phyloP scores from a whole-genome alignment of 257 asterid species.

The Solanum pimpinellifolium region DNA sequence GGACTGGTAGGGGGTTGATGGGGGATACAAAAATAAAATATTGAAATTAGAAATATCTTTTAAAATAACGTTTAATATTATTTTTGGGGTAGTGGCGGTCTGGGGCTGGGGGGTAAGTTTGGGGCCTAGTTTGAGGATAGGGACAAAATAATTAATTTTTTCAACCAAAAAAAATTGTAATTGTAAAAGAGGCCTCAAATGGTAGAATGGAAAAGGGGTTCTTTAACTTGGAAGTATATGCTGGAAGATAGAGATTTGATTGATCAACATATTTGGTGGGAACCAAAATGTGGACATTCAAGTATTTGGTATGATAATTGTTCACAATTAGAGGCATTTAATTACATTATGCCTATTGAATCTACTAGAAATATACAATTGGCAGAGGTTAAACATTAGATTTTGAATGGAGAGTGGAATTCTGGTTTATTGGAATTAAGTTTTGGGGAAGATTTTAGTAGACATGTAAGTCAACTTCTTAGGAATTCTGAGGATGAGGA shows the following conservation, averaged over 20 bases:
- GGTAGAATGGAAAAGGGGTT: neutral
- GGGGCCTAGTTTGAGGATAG: too few relatives aligned
- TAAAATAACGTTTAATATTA: too few relatives aligned
- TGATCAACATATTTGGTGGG: neutral
- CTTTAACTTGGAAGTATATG: neutral
- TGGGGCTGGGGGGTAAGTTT: too few relatives aligned
- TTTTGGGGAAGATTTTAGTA: neutral
- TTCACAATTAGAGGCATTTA: neutral
- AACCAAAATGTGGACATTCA: neutral
- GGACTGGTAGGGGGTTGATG: too few relatives aligned
- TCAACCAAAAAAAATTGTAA: too few relatives aligned
- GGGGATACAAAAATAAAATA: too few relatives aligned
- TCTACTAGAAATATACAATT: neutral
- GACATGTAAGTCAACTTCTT: neutral
- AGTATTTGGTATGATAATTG: neutral
- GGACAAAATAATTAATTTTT: too few relatives aligned
- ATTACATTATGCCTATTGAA: too few relatives aligned
- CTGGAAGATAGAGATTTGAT: neutral
- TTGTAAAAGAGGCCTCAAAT: neutral
- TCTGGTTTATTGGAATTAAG: too few relatives aligned
- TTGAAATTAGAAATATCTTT: too few relatives aligned
- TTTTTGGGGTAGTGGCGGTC: too few relatives aligned
- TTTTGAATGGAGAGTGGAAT: neutral
- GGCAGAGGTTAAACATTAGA: neutral
- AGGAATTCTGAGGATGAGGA: neutral